Evolutionary conservation across 331 rosid species (phyloP).

Genomic region (Acacia pycnantha): DNA sequence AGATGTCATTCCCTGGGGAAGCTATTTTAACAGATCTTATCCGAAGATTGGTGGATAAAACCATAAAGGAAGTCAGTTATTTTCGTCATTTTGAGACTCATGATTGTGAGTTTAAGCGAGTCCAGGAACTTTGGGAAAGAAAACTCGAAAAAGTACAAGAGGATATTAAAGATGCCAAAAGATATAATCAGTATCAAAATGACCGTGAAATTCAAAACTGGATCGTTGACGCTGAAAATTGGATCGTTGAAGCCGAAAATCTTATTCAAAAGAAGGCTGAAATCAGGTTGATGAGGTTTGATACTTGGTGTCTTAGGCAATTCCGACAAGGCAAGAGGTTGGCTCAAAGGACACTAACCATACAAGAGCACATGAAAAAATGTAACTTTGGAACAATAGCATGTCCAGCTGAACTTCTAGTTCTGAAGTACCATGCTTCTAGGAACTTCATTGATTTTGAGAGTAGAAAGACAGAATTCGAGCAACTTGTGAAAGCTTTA

Average conservation of each 20-base stretch:
- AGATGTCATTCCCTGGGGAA: background rate
- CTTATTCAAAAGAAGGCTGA: too few species aligned
- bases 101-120: background rate
- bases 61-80: background rate
- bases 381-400: too few species aligned
- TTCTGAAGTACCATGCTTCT: too few species aligned
- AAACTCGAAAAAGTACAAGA: background rate
- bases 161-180: background rate
- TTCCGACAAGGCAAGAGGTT: too few species aligned
- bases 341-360: too few species aligned
- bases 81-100: background rate
- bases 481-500: too few species aligned
- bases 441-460: too few species aligned
- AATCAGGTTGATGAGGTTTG: too few species aligned
- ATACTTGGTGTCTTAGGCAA: too few species aligned
- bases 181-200: background rate
- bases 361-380: too few species aligned
- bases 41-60: background rate
- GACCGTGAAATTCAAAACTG: background rate
- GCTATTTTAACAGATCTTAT: background rate
- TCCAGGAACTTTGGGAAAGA: background rate
- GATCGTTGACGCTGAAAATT: background rate
- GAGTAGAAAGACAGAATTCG: too few species aligned
- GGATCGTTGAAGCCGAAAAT: background rate
- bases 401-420: too few species aligned